These are phyloP conservation scores for Rhizopogon vulgaris DNA, from an alignment of 768 basidiomycete genomes.

Conservation along the genomic window DNA sequence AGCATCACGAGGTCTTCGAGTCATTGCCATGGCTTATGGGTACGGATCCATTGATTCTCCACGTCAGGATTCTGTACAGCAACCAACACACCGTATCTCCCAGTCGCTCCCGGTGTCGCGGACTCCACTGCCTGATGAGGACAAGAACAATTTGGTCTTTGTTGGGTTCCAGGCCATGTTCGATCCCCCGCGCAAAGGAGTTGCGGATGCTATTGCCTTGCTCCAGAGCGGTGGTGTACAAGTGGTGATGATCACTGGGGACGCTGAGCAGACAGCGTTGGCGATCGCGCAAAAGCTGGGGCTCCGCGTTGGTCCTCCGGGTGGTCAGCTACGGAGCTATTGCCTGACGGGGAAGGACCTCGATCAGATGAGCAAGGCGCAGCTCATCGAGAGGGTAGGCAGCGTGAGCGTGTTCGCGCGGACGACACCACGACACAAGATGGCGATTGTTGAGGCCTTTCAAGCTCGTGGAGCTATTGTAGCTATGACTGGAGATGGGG, in stretches of 20 bases:
- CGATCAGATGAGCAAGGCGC: conserved; percentile 75
- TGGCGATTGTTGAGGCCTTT: conserved; percentile 94
- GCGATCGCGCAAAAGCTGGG: conserved; percentile 86
- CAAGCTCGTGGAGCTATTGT: conserved; percentile 86
- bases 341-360: conserved; percentile 80
- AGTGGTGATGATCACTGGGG: conserved; percentile 98
- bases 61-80: conserved; percentile 13
- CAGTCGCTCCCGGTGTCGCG: conserved; percentile 19
- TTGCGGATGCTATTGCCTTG: conserved; percentile 80
- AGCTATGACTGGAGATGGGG: conserved; percentile 97
- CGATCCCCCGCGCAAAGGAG: conserved; percentile 90
- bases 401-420: conserved; percentile 86
- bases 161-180: conserved; percentile 93
- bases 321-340: conserved; percentile 25
- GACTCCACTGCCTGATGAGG: conserved; percentile 29
- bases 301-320: conserved; percentile 51
- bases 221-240: conserved; percentile 86
- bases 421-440: conserved; percentile 95
- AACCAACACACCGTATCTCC: conserved; percentile 2
- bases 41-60: conserved; percentile 50
- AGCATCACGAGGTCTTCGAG: conserved; percentile 72
- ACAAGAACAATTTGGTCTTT: conserved; percentile 64
- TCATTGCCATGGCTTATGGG: conserved; percentile 91
- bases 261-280: conserved; percentile 85
- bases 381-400: conserved; percentile 79